Base-by-base conservation (phyloP, 495 filamentous ascomycete species). In the Gamarada debralockiae region DNA sequence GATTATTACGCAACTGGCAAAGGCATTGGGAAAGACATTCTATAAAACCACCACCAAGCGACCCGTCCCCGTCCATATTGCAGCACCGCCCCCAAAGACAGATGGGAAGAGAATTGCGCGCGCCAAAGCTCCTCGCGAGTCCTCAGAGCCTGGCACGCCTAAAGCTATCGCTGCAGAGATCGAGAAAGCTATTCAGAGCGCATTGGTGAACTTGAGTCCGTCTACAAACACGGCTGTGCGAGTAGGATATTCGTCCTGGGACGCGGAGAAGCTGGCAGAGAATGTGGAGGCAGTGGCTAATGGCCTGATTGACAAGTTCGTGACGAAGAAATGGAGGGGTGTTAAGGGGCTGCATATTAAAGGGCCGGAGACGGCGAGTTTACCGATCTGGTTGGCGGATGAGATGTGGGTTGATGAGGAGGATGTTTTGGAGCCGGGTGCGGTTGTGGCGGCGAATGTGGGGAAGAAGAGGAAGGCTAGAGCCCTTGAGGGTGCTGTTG, bases 311-410 rank as follows among this genome's bases (percentile, higher is more conserved):
- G 82, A 87, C 31, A 89, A 87, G 67, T 87, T 84, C 51, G 77
- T 97, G 4, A 77, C 90, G 4, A 83, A 89, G 59, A 83, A 88
- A 50, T 97, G 91, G 91, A 79, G 80, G 54, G 90, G 88, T 63
- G 80, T 97, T 45, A 83, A 84, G 67, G 78, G 79, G 42, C 66
- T 97, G 41, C 90, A 96, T 71, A 75, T 98, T 70, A 98, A 97
- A 75, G 86, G 87, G 6, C 83, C 88, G 9, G 81, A 85, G 58
- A 95, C 90, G 9, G 86, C 81, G 53, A 89, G 92, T 12, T 73
- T 98, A 59, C 93, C 93, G 13, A 83, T 98, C 55, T 98, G 89
- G 86, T 73, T 97, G 62, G 86, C 93, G 8, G 81, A 85, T 61
- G 88, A 97, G 73, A 70, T 98, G 47, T 98, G 92, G 89, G 71